These are phyloP conservation scores for Pichia deserticola DNA, from an alignment of 805 yeast species.

Conservation along the genomic window DNA sequence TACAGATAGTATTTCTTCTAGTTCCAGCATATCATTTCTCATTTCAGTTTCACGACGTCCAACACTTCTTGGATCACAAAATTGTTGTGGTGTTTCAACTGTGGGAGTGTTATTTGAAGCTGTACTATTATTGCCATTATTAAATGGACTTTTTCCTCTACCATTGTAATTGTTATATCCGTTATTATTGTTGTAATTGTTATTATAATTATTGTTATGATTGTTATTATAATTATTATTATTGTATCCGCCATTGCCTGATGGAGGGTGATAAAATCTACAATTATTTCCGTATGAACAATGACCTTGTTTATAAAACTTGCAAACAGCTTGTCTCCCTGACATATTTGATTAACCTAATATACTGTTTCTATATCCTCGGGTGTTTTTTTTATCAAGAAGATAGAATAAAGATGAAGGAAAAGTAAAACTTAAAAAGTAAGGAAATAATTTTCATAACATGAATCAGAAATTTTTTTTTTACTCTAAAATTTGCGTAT, in stretches of 20 bases:
- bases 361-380: background rate
- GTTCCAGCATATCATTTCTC: constrained; percentile 21
- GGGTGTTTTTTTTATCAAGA: background rate
- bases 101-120: background rate
- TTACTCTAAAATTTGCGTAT: background rate
- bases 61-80: constrained; percentile 3
- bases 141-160: background rate
- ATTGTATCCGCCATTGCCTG: constrained; percentile 7
- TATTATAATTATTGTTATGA: constrained; percentile 4
- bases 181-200: background rate
- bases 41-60: constrained; percentile 13
- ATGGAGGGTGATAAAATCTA: constrained; percentile 33
- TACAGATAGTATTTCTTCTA: constrained; percentile 2
- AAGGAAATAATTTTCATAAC: background rate
- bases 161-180: background rate
- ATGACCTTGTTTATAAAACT: constrained; percentile 32
- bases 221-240: constrained; percentile 3
- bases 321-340: constrained; percentile 31
- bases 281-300: constrained; percentile 40
- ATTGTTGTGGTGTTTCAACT: constrained; percentile 3
- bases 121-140: too few relatives aligned
- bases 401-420: background rate
- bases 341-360: constrained; percentile 10
- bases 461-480: background rate
- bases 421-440: background rate